These are phyloP conservation scores for Nowakowskiella sp. DNA, from an alignment of 192 early-diverging fungal genomes.

Conservation along the genomic window DNA sequence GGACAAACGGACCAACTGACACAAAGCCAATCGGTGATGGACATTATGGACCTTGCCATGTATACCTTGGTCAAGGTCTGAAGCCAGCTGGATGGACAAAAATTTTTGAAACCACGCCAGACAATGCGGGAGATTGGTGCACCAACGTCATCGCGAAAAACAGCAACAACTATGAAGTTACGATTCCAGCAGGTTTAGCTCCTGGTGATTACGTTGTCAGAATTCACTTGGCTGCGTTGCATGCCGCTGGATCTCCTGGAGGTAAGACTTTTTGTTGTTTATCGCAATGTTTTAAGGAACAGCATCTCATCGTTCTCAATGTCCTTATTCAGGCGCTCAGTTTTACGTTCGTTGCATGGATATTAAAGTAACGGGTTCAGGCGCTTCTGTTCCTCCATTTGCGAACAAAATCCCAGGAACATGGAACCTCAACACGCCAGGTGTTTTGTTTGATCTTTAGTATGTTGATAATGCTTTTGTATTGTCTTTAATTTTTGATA, in stretches of 20 bases:
- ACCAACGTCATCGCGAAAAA: neutral
- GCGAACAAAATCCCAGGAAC: neutral
- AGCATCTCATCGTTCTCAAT: neutral
- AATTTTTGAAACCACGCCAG: neutral
- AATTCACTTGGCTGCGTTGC: neutral
- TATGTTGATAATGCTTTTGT: too few relatives aligned
- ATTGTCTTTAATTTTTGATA: too few relatives aligned
- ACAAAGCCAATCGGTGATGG: neutral
- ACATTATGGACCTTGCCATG: neutral
- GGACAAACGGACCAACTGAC: neutral
- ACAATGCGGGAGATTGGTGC: neutral
- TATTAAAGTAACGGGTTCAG: neutral
- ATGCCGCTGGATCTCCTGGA: neutral
- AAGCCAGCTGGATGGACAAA: neutral
- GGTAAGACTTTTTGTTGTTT: neutral
- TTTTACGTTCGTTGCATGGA: constrained; percentile 1
- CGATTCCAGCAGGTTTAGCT: neutral
- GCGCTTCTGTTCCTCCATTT: neutral
- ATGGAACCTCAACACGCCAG: neutral
- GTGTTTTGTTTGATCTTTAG: constrained; percentile 1
- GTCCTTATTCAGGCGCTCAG: too few relatives aligned
- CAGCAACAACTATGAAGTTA: neutral
- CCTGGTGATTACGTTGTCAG: neutral
- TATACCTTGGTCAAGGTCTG: neutral
- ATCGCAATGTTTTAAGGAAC: neutral